Evolutionary conservation across 1,284 basidiomycete species (phyloP).

Genomic region (Naganishia sp.): DNA sequence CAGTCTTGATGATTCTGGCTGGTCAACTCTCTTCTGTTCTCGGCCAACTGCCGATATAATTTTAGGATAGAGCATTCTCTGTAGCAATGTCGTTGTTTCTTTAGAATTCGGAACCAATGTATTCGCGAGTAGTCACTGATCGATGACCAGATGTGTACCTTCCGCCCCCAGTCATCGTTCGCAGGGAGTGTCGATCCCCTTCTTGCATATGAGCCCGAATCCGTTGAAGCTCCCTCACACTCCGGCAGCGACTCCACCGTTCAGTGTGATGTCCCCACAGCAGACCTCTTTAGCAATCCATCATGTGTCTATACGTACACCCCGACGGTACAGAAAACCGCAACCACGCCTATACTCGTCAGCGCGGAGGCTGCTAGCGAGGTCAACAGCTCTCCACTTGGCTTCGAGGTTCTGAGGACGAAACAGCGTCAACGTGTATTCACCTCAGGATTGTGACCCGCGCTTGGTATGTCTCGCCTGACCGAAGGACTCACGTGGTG

Average conservation of each 20-base stretch:
- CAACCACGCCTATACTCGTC: conserved; percentile 80
- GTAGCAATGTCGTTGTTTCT: background rate
- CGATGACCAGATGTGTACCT: background rate
- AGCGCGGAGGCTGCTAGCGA: conserved; percentile 72
- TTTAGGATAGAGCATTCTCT: background rate
- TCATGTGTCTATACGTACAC: conserved; percentile 67
- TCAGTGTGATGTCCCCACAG: no score
- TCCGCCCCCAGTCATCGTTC: background rate
- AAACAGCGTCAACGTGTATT: background rate
- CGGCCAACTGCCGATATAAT: no score
- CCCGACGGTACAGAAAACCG: conserved; percentile 80
- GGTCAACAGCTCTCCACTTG: conserved; percentile 62
- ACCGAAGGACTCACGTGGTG: conserved; percentile 65
- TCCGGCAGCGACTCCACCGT: no score
- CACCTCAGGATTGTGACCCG: background rate
- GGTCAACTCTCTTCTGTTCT: no score
- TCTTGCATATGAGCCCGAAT: background rate
- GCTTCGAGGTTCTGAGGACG: conserved; percentile 7
- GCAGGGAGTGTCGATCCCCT: no score
- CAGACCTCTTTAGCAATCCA: no score
- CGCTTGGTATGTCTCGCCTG: background rate
- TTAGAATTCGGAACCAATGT: no score
- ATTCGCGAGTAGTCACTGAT: background rate
- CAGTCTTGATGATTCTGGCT: no score
- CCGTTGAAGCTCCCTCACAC: no score